phyloP scores from a whole-genome alignment of 2,329 filamentous ascomycete genomes.

The Sporothrix brunneoviolacea region DNA sequence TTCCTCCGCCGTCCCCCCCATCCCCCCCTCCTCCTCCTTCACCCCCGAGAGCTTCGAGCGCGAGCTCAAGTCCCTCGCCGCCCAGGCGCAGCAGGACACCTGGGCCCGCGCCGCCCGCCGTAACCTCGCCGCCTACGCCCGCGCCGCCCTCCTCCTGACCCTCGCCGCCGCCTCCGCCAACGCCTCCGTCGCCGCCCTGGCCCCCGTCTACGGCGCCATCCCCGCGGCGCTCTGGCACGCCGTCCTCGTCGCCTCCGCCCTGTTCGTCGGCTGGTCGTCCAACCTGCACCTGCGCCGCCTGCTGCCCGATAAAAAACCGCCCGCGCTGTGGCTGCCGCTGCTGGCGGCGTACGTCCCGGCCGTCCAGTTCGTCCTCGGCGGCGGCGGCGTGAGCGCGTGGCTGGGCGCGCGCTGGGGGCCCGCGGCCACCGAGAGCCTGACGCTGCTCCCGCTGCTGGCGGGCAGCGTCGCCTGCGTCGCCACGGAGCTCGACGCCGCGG shows the following conservation, averaged over 20 bases:
- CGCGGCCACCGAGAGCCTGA: slow-evolving; percentile 64
- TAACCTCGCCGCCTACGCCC: slow-evolving; percentile 36
- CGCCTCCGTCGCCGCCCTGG: slow-evolving; percentile 67
- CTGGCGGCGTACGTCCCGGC: slow-evolving; percentile 69
- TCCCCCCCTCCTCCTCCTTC: slow-evolving; percentile 31
- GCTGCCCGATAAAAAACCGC: slow-evolving; percentile 39
- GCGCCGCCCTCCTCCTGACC: slow-evolving; percentile 39
- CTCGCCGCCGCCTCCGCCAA: slow-evolving; percentile 60
- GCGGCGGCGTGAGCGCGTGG: slow-evolving; percentile 45
- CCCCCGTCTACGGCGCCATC: slow-evolving; percentile 83
- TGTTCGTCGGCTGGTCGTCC: slow-evolving; percentile 65
- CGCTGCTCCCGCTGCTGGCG: slow-evolving; percentile 62
- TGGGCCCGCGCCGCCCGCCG: slow-evolving; percentile 27
- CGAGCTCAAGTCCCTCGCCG: slow-evolving; percentile 46
- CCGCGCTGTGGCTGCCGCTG: slow-evolving; percentile 57
- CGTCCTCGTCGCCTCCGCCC: slow-evolving; percentile 57
- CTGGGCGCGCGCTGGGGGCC: slow-evolving; percentile 58
- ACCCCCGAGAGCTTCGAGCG: slow-evolving; percentile 47
- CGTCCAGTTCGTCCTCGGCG: slow-evolving; percentile 64
- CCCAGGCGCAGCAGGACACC: slow-evolving; percentile 34
- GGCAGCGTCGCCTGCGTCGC: slow-evolving; percentile 59
- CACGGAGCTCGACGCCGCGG: slow-evolving; percentile 54
- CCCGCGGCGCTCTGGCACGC: slow-evolving; percentile 68
- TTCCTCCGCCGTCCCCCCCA: slow-evolving; percentile 10
- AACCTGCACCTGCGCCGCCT: slow-evolving; percentile 50